Evolutionary conservation across 176 grass and related monocot species (phyloP), one percentile per base, ranked within the genome.

Genomic region (Musa troglodytarum): DNA sequence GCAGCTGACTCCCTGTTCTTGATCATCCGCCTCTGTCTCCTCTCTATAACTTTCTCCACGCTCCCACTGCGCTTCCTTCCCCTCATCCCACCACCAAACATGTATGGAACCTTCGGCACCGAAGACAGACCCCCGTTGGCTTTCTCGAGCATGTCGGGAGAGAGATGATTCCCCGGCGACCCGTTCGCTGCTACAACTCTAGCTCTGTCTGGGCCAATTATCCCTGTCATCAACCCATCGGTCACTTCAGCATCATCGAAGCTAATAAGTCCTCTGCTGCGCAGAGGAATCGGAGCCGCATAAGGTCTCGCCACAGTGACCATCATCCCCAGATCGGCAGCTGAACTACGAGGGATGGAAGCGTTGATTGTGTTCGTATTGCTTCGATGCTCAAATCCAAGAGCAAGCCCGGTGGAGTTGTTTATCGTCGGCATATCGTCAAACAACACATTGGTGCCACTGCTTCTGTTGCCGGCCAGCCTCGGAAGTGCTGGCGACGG

Each of bases 41-140:
- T 71, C 69, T 71, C 69, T 51, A 49, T 51, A 28, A 89, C 92
- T 77, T 96, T 96, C 83, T 92, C 92, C 57, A 89, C 83, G 43
- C 81, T 88, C 0, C 79, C 63, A 16, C 77, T 14, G 50, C 43
- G n/a, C 43, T 96, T 96, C 84, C 89, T 89, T 11, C 82, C 92
- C 76, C 92, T 84, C 78, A 91, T 79, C 49, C 88, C 50, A 25
- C 0, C 69, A 29, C 34, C 52, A n/a, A 70, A 70, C 17, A 52
- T 28, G 19, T 51, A 70, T 8, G 68, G 68, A 49, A n/a, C 68
- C 6, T 26, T 12, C 16, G 43, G 50, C 21, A 70, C 16, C 49
- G 68, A 52, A 70, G 26, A n/a, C 15, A 17, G 68, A 50, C 52
- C 68, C 17, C 68, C 8, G 16, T 11, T 25, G 7, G 16, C 50